Evolutionary conservation across 768 basidiomycete species (phyloP), one percentile per base, ranked within the genome.

Genomic region (Lentinula sp.): DNA sequence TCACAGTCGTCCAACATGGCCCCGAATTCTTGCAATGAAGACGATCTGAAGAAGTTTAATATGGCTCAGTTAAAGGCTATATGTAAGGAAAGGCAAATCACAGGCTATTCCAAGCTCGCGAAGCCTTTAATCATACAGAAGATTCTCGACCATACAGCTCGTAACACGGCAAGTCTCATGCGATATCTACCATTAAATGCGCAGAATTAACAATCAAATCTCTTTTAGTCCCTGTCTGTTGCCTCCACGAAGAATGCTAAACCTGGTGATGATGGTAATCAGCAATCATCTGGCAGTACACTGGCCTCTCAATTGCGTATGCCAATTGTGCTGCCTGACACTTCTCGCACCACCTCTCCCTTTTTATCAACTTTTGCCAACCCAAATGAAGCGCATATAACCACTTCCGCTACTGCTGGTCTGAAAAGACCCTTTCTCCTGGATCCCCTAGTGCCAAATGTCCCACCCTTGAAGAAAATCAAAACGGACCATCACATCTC

Each of bases 41-140:
- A 67, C n/a, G 70, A 70, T 23, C 67, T 80, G n/a, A 72, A 68
- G 49, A 80, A 77, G 66, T 69, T 87, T 2, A 87, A 83, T 7
- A 84, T 88, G 9, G 69, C 83, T 18, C 85, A 86, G 64, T 78
- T 92, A 18, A 90, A 84, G 67, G 78, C 78, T 3, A 61, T 90
- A 13, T 91, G 88, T 71, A 91, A 87, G 68, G 87, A 85, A 55
- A 78, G 72, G 59, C 74, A 78, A 20, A 73, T 91, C 28, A 67
- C 75, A 46, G 86, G 86, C 0, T 91, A 88, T 68, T 88, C 87
- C 9, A 91, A 86, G 68, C 80, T 89, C 18, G 68, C 71, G 43
- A 90, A 90, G 69, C 72, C 75, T 56, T 80, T 74, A 0, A 76
- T 91, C 41, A 70, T 91, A 33, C 74, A 77, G 62, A 87, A 79